These are phyloP conservation scores for Parasarocladium wereldwijsianum DNA, from an alignment of 2,329 filamentous ascomycete species.

Conservation along the genomic window DNA sequence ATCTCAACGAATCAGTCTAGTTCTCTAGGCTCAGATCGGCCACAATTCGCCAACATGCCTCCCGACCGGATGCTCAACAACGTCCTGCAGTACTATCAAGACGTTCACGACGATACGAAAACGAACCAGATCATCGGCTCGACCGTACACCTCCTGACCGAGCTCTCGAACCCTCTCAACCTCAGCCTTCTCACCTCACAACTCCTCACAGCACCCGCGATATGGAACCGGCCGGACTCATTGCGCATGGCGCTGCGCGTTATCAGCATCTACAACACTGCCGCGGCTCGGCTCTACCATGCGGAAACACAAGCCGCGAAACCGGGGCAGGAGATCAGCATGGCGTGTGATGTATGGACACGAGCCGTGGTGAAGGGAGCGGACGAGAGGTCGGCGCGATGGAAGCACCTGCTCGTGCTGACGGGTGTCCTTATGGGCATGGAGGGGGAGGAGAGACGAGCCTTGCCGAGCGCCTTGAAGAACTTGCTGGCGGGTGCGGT, in stretches of 20 bases:
- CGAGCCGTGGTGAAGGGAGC: conserved; percentile 41
- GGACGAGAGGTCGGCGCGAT: conserved; percentile 47
- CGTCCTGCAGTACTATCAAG: conserved; percentile 45
- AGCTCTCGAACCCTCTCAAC: conserved; percentile 61
- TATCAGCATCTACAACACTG: conserved; percentile 58
- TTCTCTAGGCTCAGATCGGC: too few relatives aligned
- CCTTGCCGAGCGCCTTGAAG: conserved; percentile 49
- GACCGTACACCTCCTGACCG: conserved; percentile 51
- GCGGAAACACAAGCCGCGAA: conserved; percentile 26
- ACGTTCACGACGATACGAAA: conserved; percentile 32
- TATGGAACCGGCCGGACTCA: conserved; percentile 49
- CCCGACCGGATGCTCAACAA: conserved; percentile 52
- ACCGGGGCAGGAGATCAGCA: conserved; percentile 22
- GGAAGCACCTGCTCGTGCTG: conserved; percentile 74
- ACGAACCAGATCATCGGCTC: conserved; percentile 48
- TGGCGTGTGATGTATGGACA: conserved; percentile 38
- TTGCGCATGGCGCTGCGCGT: conserved; percentile 49
- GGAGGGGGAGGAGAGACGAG: conserved; percentile 45
- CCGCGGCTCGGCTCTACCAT: conserved; percentile 38
- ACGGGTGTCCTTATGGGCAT: conserved; percentile 68
- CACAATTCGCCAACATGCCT: too few relatives aligned
- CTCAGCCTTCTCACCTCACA: conserved; percentile 59
- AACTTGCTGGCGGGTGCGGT: conserved; percentile 58
- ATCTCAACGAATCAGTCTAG: too few relatives aligned
- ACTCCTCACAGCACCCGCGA: conserved; percentile 53